Conservation (phyloP, 2,329 filamentous ascomycete genomes). For the Aspergillus vadensis region DNA sequence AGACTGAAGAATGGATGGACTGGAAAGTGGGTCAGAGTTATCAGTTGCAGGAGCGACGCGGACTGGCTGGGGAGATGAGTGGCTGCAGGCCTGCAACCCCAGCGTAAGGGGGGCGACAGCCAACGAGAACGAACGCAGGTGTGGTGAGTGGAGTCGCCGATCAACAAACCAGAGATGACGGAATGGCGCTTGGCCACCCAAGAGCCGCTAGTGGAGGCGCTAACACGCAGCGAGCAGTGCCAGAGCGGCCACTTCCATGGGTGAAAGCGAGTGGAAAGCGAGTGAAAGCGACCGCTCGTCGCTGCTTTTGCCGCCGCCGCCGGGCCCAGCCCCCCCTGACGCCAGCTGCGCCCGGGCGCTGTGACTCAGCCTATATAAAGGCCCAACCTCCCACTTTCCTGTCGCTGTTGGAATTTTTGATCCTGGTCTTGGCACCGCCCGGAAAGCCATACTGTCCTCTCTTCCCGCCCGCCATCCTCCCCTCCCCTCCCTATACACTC, state of each 20-base stretch:
- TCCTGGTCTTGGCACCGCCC: constrained; percentile 46
- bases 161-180: constrained; percentile 24
- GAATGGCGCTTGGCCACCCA: constrained; percentile 26
- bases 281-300: constrained; percentile 27
- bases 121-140: constrained; percentile 20
- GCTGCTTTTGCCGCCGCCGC: constrained; percentile 43
- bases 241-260: constrained; percentile 28
- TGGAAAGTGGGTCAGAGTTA: constrained; percentile 23
- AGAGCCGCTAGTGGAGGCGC: constrained; percentile 30
- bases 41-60: constrained; percentile 33
- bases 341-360: constrained; percentile 26
- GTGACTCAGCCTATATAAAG: constrained; percentile 46
- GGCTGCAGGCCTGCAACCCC: constrained; percentile 27
- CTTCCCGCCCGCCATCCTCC: constrained; percentile 31
- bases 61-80: constrained; percentile 29
- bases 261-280: constrained; percentile 17
- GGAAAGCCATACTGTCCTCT: constrained; percentile 34
- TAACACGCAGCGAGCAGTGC: constrained; percentile 15
- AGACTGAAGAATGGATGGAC: constrained; percentile 14
- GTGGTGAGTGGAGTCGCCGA: constrained; percentile 14
- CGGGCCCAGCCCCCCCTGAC: constrained; percentile 41
- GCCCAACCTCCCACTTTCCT: constrained; percentile 40
- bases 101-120: constrained; percentile 23
- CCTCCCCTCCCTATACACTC: constrained; percentile 26
- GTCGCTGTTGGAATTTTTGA: constrained; percentile 32